These are phyloP conservation scores for Candida golubevii DNA, from an alignment of 805 yeast species.

Conservation along the genomic window DNA sequence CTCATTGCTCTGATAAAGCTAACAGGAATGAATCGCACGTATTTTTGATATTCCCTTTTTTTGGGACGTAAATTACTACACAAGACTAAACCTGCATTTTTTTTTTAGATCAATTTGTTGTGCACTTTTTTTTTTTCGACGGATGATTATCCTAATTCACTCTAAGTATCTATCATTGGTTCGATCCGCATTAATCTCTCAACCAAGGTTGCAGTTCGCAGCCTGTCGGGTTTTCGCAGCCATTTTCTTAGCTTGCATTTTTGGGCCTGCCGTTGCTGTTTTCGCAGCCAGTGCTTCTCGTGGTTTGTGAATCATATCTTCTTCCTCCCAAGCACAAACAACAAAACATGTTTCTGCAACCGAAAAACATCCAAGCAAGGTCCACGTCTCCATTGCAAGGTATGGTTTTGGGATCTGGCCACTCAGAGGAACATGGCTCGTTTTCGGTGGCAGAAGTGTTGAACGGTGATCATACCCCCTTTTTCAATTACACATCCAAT, in stretches of 20 bases:
- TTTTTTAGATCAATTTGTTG: too few species aligned
- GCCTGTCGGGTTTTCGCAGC: constrained; percentile 7
- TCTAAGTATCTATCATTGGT: too few species aligned
- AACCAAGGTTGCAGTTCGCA: constrained; percentile 1
- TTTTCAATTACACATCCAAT: constrained; percentile 3
- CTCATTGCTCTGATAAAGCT: too few species aligned
- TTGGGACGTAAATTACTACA: too few species aligned
- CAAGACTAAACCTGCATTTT: too few species aligned
- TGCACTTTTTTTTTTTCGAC: too few species aligned
- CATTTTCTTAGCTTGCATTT: constrained; percentile 1
- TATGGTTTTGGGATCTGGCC: background rate
- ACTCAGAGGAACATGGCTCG: constrained; percentile 5
- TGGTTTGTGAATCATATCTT: too few species aligned
- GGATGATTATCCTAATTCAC: too few species aligned
- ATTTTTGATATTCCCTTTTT: too few species aligned
- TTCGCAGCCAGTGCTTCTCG: constrained; percentile 1
- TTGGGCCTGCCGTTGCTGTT: background rate
- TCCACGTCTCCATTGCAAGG: constrained; percentile 5
- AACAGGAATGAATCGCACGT: too few species aligned
- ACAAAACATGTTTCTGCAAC: constrained; percentile 6
- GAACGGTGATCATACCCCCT: constrained; percentile 8
- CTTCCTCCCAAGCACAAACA: too few species aligned
- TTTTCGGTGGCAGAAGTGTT: constrained; percentile 6
- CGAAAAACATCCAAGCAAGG: constrained; percentile 6
- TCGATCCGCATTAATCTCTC: background rate